These are phyloP conservation scores for Cairneyella variabilis DNA, from an alignment of 495 filamentous ascomycete genomes.

Conservation along the genomic window DNA sequence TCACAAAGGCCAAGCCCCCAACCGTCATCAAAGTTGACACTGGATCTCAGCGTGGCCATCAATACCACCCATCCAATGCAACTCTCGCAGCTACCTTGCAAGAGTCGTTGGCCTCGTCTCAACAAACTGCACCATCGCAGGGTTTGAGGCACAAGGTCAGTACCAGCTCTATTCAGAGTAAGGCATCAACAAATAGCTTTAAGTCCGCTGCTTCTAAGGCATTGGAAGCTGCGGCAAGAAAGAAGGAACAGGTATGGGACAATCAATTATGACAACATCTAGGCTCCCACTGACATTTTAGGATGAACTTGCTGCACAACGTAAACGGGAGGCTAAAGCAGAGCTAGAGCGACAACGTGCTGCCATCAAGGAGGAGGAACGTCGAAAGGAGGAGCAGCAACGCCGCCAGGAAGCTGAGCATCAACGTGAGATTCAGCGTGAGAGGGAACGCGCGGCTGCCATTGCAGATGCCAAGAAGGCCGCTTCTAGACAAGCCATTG, in stretches of 20 bases:
- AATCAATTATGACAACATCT: slow-evolving; percentile 22
- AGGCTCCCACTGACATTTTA: slow-evolving; percentile 22
- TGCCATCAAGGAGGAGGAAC: slow-evolving; percentile 54
- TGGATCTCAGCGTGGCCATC: slow-evolving; percentile 51
- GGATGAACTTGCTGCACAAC: slow-evolving; percentile 72
- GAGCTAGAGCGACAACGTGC: slow-evolving; percentile 75
- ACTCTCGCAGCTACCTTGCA: slow-evolving; percentile 54
- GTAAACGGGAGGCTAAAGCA: slow-evolving; percentile 73
- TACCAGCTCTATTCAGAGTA: slow-evolving; percentile 61
- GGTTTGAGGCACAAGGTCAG: slow-evolving; percentile 60
- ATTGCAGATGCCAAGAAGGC: slow-evolving; percentile 56
- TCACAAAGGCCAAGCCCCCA: slow-evolving; percentile 65
- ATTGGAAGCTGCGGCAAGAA: slow-evolving; percentile 62
- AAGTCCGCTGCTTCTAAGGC: slow-evolving; percentile 70
- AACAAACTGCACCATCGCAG: slow-evolving; percentile 36
- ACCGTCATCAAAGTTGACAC: slow-evolving; percentile 77
- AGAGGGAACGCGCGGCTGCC: slow-evolving; percentile 26
- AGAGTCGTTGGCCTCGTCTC: slow-evolving; percentile 50
- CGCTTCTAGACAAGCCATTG: slow-evolving; percentile 65
- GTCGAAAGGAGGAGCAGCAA: slow-evolving; percentile 45
- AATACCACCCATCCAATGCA: slow-evolving; percentile 56
- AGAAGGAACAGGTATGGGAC: slow-evolving; percentile 57
- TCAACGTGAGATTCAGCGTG: slow-evolving; percentile 46
- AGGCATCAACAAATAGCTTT: slow-evolving; percentile 61
- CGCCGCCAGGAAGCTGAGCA: slow-evolving; percentile 43